A percentile compares a stretch with the other conserved stretches of the same genome.
These are phyloP conservation scores for Colletotrichum horii DNA, from an alignment of 2,329 filamentous ascomycete species.

Conservation along the genomic window DNA sequence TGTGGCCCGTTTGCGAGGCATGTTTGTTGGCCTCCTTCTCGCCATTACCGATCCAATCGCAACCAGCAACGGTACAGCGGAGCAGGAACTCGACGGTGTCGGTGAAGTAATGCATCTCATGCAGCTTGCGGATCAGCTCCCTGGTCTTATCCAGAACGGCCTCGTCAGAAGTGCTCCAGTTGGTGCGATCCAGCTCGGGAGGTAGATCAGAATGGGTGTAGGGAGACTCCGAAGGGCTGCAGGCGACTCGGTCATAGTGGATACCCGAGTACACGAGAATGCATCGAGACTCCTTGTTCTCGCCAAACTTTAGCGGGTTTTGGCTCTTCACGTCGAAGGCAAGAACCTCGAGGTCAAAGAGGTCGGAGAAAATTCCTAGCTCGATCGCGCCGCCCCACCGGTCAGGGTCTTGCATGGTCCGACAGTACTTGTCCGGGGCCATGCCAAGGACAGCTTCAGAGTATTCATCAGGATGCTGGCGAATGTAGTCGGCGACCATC, in stretches of 20 bases:
- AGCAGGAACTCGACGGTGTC: constrained; percentile 83
- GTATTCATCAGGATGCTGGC: constrained; percentile 74
- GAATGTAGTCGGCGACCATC: constrained; percentile 80
- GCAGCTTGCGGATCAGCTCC: constrained; percentile 68
- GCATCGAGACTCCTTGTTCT: constrained; percentile 71
- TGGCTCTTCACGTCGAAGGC: constrained; percentile 72
- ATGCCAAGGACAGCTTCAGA: constrained; percentile 78
- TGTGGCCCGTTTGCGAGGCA: constrained; percentile 64
- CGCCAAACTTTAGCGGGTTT: constrained; percentile 70
- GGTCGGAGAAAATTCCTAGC: constrained; percentile 80
- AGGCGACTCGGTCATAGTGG: constrained; percentile 89
- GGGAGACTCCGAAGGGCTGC: constrained; percentile 67
- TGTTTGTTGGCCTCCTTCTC: constrained; percentile 67
- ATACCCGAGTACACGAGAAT: constrained; percentile 91
- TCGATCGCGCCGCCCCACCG: constrained; percentile 95
- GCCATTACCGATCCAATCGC: constrained; percentile 72
- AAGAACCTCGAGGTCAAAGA: constrained; percentile 86
- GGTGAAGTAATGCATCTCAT: constrained; percentile 81
- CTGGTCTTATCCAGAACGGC: constrained; percentile 74
- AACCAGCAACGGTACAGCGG: constrained; percentile 71
- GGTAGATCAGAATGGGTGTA: constrained; percentile 61
- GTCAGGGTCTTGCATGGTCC: constrained; percentile 79
- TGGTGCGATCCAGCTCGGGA: constrained; percentile 74
- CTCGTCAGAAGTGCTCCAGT: constrained; percentile 59
- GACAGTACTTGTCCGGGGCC: constrained; percentile 76